Evolutionary conservation across 2,329 filamentous ascomycete species (phyloP), one percentile per base, ranked within the genome.

Genomic region (Trichothecium sympodiale): DNA sequence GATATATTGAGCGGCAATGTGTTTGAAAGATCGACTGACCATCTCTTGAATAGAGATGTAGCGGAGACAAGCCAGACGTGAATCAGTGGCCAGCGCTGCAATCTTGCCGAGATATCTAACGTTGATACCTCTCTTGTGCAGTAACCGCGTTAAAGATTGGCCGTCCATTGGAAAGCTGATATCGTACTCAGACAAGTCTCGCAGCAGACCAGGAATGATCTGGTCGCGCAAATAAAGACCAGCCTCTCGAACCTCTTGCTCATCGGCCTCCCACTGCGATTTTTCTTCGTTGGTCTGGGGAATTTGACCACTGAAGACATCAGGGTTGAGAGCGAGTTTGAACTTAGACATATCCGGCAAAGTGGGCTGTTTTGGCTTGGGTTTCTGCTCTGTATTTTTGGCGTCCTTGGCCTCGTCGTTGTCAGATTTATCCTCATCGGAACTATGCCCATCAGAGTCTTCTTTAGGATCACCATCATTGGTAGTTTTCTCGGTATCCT

Each of bases 111-210:
- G 71, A 57, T 98, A 98, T 51, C 93, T 77, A 43, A 96, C 74
- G 64, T 98, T 98, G 65, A 98, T 88, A 61, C 91, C 91, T 29
- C 89, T 84, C 69, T 94, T 94, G 67, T 98, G 91, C 53, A 98
- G 70, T 35, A 95, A 74, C 45, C 80, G 78, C 49, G 82, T 85
- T 39, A 98, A 69, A 15, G 89, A 95, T 51, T 83, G 76, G n/a
- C 91, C 91, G 50, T 98, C 93, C 86, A 96, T 95, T 10, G 91
- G 91, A 66, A 96, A 96, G 50, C 89, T 91, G 46, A 94, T 81
- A 47, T 98, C 89, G 6, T 86, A 88, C 45, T 94, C 85, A 53
- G 83, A 81, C 39, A 98, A 73, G 50, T 98, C 89, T 42, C 81
- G 78, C 39, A 96, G 62, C 38, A 98, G 69, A 38, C 82, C 76